Conservation (phyloP, 106 monocot genomes). For the Ottelia alismoides region DNA sequence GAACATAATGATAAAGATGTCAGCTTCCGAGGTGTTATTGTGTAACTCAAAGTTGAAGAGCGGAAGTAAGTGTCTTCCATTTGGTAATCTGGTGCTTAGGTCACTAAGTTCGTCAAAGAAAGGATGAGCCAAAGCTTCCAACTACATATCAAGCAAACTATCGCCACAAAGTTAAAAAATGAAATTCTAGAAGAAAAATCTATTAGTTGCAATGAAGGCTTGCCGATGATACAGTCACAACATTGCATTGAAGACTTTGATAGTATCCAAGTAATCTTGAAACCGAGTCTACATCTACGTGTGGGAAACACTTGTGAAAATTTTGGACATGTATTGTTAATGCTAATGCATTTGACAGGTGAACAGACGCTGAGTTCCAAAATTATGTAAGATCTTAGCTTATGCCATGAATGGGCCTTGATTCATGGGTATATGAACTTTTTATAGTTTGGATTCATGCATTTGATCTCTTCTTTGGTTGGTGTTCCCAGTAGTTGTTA, state of each 20-base stretch:
- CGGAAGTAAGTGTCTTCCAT: constrained; percentile 17
- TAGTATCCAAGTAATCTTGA: constrained; percentile 25
- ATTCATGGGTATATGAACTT: constrained; percentile 25
- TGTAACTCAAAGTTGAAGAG: constrained; percentile 29
- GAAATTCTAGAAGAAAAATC: not conserved
- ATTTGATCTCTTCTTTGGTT: constrained; percentile 23
- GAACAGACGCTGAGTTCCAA: not conserved
- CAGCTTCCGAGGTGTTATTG: not conserved
- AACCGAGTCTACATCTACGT: constrained; percentile 18
- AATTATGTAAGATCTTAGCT: not conserved
- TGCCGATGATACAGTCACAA: constrained; percentile 17
- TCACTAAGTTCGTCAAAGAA: constrained; percentile 21
- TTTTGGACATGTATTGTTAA: constrained; percentile 3
- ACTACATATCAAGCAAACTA: constrained; percentile 2
- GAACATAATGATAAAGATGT: not conserved
- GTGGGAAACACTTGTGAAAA: constrained; percentile 26
- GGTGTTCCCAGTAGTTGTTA: constrained; percentile 21
- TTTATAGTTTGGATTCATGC: constrained; percentile 26
- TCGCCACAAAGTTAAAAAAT: no score
- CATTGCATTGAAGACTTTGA: constrained; percentile 18
- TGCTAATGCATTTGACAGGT: not conserved
- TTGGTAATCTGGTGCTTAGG: constrained; percentile 6
- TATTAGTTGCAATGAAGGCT: not conserved
- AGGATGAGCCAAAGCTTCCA: constrained; percentile 15
- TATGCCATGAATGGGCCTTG: constrained; percentile 25